Base-by-base conservation (phyloP, 495 filamentous ascomycete genomes). In the Niebla homalea region DNA sequence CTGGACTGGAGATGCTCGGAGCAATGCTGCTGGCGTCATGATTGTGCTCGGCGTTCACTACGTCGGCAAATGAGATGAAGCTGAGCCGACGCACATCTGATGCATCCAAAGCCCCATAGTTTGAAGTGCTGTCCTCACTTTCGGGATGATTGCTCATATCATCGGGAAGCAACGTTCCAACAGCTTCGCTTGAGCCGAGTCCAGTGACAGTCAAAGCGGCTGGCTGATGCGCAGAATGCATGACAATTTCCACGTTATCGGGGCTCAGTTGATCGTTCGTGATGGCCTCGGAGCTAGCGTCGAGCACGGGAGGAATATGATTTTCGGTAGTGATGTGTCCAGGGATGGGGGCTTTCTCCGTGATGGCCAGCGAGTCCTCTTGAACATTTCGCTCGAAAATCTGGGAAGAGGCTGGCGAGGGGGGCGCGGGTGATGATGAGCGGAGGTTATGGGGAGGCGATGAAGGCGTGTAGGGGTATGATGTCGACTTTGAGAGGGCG, bases 321-420 rank as follows among this genome's bases (percentile, higher is more conserved):
- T 95, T 88, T 63, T 95, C 89, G 23, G 85, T 93, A 53, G 82
- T 77, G 57, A 95, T 93, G 60, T 95, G 89, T 2, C 82, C 77
- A 8, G 89, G 89, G 51, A 92, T 90, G 10, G 84, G 80, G 3
- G 84, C 77, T 11, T 82, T 84, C 40, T 72, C 76, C 46, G 87
- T 80, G 6, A 72, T 60, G n/a, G 77, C 65, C 7, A 76, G 54
- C 25, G 75, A 67, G 57, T 75, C 78, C 58, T 95, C 89, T 62
- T 95, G 89, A 14, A 95, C 89, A 64, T 85, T 81, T 57, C 89
- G 84, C 71, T 95, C 89, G 65, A 95, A 95, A 59, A 95, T 95
- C 58, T 90, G 87, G 21, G 86, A 88, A 32, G 70, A 79, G 5
- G 79, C 79, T 11, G 82, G 80, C 14, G 81, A 84, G 42, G 75